Evolutionary conservation across 1,284 basidiomycete species (phyloP), one percentile per base, ranked within the genome.

Genomic region (Ganoderma sinense): DNA sequence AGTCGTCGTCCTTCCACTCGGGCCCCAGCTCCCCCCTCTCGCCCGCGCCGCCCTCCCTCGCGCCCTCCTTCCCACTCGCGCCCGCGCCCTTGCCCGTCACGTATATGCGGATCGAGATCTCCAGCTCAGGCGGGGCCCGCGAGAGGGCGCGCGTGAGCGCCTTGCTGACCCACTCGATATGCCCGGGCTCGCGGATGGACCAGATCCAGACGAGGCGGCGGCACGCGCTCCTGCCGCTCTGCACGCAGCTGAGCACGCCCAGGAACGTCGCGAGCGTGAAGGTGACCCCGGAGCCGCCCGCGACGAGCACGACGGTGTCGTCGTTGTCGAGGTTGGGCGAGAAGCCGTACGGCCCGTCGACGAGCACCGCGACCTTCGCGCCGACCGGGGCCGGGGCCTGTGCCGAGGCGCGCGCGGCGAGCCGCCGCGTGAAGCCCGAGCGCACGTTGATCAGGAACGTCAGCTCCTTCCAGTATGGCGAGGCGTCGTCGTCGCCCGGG

Each of bases 291-390:
- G 86, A 85, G 1, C 87, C 86, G 67, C 87, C 86, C 48, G 87
- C 85, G 62, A 89, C 79, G 65, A 89, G 77, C 23, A 89, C 78
- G 2, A 83, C 82, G 0, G 83, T 84, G 43, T 82, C 79, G 71
- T 83, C 88, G 14, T 80, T 79, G 40, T 80, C 73, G 26, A 88
- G 75, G 56, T 83, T 75, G 2, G 86, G 84, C 0, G 87, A 84
- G 18, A 80, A 76, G 8, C 88, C 86, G 71, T 89, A 89, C 33
- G 89, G 88, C 0, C 88, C 88, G 71, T 89, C 88, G 16, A 90
- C 65, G 65, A 84, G 82, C 11, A 85, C 83, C 51, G 80, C 81
- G 64, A 83, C 78, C 45, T 75, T 75, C 48, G 76, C 75, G 40
- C 76, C 77, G n/a, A n/a, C n/a, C n/a, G n/a, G 69, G 74, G 77